Evolutionary conservation across 495 filamentous ascomycete species (phyloP).

Genomic region (Schizothecium vesticola): DNA sequence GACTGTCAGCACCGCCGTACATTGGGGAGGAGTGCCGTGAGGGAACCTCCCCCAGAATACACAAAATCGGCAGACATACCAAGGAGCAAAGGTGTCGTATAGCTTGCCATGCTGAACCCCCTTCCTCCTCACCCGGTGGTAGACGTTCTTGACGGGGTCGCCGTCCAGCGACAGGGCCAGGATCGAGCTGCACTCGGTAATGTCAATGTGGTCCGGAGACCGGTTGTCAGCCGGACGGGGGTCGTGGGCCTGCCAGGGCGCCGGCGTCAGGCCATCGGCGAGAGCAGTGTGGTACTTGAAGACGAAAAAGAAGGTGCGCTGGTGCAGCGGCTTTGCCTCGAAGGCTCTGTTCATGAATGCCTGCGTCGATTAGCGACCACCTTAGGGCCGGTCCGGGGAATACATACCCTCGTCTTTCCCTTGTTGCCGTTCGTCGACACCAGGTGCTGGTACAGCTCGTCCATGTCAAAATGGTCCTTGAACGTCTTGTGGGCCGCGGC

Average conservation of each 20-base stretch:
- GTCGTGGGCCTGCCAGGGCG: slow-evolving; percentile 46
- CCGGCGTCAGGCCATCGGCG: slow-evolving; percentile 35
- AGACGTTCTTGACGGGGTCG: slow-evolving; percentile 27
- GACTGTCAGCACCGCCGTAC: neutral
- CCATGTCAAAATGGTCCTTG: slow-evolving; percentile 45
- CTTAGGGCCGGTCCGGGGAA: neutral
- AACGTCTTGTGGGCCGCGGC: slow-evolving; percentile 47
- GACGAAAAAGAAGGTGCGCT: slow-evolving; percentile 47
- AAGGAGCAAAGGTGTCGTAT: slow-evolving; percentile 45
- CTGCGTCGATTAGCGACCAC: slow-evolving; percentile 4
- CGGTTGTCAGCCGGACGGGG: slow-evolving; percentile 32
- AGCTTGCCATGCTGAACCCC: slow-evolving; percentile 31
- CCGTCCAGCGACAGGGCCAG: slow-evolving; percentile 46
- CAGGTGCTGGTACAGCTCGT: slow-evolving; percentile 45
- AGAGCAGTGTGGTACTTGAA: slow-evolving; percentile 53
- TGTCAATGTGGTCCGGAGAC: slow-evolving; percentile 40
- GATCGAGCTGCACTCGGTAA: slow-evolving; percentile 45
- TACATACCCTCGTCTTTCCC: slow-evolving; percentile 26
- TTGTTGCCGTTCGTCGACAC: slow-evolving; percentile 31
- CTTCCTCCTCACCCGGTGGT: slow-evolving; percentile 31
- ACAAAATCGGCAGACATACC: slow-evolving; percentile 5
- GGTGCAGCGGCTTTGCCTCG: slow-evolving; percentile 28
- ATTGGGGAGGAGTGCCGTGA: too few species aligned
- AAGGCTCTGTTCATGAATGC: slow-evolving; percentile 39
- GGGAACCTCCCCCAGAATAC: too few species aligned